Evolutionary conservation across 2,329 filamentous ascomycete genomes (phyloP), one percentile per base, ranked within the genome.

Genomic region (Zasmidium angulare): DNA sequence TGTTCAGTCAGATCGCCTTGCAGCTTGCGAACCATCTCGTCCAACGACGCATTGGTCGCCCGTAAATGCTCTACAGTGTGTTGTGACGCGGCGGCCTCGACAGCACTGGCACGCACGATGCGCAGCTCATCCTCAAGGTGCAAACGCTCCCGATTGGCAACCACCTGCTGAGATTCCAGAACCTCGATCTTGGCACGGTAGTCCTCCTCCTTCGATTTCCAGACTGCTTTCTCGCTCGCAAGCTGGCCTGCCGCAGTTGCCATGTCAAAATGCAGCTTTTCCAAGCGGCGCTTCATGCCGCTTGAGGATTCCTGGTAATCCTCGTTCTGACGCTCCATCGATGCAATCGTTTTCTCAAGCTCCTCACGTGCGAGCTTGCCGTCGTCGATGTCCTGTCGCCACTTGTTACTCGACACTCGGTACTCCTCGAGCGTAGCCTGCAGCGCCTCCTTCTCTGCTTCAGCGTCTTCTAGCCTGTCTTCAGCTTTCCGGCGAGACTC

Each of bases 221-320:
- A 93, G 36, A 84, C 82, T 26, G 89, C 86, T 71, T 93, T 93
- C 71, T 98, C 93, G 68, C 90, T 86, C 21, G 89, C 87, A 62
- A 97, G 86, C 62, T 96, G 89, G 50, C 86, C 86, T 55, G 90
- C 88, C 51, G 91, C 90, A 57, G 81, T 81, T 29, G 87, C 84
- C 88, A 98, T 93, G 67, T 97, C 91, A 63, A 91, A 85, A 75
- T 98, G 93, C 43, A 99, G 80, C 60, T 86, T 86, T 67, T 93
- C 86, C 69, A 97, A 89, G 75, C 95, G 96, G 72, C 82, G 81
- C 66, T 91, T 88, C 84, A 96, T 93, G 61, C 63, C 55, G 31
- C 53, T 62, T 4, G 68, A 64, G 19, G 69, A 69, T 26, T 83
- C 86, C 72, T 96, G 91, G 59, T 92, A 88, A 60, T 96, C 84